These are phyloP conservation scores for Bacidia rubella DNA, from an alignment of 495 filamentous ascomycete species.

Conservation along the genomic window DNA sequence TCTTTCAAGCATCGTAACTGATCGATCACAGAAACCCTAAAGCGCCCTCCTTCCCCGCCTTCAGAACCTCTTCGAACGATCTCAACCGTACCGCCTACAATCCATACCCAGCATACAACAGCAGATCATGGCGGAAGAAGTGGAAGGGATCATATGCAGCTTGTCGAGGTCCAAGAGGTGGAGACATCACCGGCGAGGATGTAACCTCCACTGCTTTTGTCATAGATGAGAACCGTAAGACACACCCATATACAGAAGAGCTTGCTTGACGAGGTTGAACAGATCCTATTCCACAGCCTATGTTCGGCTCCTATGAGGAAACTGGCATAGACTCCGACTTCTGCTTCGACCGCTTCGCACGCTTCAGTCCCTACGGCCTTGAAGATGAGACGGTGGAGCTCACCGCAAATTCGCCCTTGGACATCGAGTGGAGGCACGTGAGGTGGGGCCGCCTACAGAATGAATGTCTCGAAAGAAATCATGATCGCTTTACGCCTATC, in stretches of 20 bases:
- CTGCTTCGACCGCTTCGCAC: constrained; percentile 41
- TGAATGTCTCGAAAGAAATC: constrained; percentile 48
- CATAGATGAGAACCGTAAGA: background rate
- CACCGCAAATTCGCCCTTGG: constrained; percentile 13
- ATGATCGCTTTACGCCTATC: constrained; percentile 35
- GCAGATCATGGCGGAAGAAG: constrained; percentile 27
- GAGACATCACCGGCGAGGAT: constrained; percentile 27
- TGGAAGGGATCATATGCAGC: constrained; percentile 31
- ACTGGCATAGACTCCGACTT: constrained; percentile 32
- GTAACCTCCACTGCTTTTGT: background rate
- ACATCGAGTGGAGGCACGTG: constrained; percentile 43
- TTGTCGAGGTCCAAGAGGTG: constrained; percentile 36
- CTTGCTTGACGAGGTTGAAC: background rate
- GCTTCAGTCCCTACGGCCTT: constrained; percentile 40
- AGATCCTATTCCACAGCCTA: constrained; percentile 20
- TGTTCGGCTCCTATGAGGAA: constrained; percentile 36
- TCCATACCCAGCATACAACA: constrained; percentile 40
- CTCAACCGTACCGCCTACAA: constrained; percentile 24
- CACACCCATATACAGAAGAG: background rate
- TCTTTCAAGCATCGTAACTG: background rate
- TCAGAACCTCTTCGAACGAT: constrained; percentile 7
- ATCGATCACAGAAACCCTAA: constrained; percentile 5
- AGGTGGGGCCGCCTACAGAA: constrained; percentile 59
- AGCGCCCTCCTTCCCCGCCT: constrained; percentile 6
- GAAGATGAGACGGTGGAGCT: constrained; percentile 23